These are phyloP conservation scores for Paramecium sonneborni DNA, from an alignment of 73 alveolate species.

Conservation along the genomic window DNA sequence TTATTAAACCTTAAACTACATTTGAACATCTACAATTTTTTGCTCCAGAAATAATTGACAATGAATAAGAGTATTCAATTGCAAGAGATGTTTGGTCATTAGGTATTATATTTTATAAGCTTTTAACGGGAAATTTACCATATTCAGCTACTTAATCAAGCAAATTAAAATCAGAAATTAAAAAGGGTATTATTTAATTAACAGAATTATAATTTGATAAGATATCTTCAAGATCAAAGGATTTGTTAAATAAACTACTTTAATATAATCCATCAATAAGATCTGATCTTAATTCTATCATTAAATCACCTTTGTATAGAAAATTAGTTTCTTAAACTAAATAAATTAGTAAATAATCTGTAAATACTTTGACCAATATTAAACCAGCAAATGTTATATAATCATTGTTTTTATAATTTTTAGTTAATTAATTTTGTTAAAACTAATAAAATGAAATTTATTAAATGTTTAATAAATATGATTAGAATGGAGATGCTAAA, in stretches of 20 bases:
- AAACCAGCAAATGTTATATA: not conserved
- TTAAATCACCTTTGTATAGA: not conserved
- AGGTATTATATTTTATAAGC: not conserved
- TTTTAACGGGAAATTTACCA: not conserved
- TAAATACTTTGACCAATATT: not conserved
- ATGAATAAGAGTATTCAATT: not conserved
- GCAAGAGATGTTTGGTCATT: conserved; percentile 3
- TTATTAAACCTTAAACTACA: not conserved
- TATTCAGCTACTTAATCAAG: not conserved
- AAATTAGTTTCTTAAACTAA: not conserved
- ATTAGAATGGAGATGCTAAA: conserved; percentile 9
- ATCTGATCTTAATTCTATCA: not conserved
- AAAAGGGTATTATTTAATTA: not conserved
- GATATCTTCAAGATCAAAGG: not conserved
- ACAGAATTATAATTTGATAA: not conserved
- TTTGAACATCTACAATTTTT: not conserved
- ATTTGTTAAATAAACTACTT: not conserved
- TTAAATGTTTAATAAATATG: not conserved
- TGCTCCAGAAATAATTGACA: not conserved
- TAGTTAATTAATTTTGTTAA: not conserved
- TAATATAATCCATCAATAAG: not conserved
- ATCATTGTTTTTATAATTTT: not conserved
- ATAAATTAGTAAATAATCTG: not conserved
- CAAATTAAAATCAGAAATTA: not conserved
- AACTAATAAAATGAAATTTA: not conserved